These are phyloP conservation scores for Zizania palustris DNA, from an alignment of 202 grass and related monocot genomes.

Conservation along the genomic window DNA sequence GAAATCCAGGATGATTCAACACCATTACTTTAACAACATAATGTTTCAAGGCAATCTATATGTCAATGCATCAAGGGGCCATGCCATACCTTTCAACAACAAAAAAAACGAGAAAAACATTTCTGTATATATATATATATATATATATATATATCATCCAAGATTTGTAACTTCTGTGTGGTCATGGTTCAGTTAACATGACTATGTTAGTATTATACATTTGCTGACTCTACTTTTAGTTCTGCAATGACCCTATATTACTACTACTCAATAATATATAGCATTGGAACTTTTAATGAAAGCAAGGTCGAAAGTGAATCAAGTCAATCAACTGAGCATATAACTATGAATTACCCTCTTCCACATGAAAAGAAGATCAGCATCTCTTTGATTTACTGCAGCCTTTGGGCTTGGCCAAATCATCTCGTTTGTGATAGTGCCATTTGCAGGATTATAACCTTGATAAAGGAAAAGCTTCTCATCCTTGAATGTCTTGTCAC, in stretches of 20 bases:
- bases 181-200: not conserved
- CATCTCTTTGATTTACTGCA: constrained; percentile 84
- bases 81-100: not conserved
- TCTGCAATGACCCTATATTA: not conserved
- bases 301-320: not conserved
- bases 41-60: not conserved
- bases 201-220: not conserved
- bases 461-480: constrained; percentile 90
- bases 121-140: too few relatives aligned
- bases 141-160: too few relatives aligned
- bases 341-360: constrained; percentile 56
- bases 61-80: not conserved
- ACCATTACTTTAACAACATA: not conserved
- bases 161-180: not conserved
- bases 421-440: constrained; percentile 52
- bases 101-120: not conserved
- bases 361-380: constrained; percentile 88
- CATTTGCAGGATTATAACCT: constrained; percentile 79
- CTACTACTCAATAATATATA: not conserved
- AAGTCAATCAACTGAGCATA: constrained; percentile 15
- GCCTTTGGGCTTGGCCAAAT: constrained; percentile 46
- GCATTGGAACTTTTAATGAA: not conserved
- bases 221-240: not conserved
- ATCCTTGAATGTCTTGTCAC: constrained; percentile 78
- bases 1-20: not conserved